These are phyloP conservation scores for Cicer cuneatum DNA, from an alignment of 306 rosid species.

Conservation along the genomic window DNA sequence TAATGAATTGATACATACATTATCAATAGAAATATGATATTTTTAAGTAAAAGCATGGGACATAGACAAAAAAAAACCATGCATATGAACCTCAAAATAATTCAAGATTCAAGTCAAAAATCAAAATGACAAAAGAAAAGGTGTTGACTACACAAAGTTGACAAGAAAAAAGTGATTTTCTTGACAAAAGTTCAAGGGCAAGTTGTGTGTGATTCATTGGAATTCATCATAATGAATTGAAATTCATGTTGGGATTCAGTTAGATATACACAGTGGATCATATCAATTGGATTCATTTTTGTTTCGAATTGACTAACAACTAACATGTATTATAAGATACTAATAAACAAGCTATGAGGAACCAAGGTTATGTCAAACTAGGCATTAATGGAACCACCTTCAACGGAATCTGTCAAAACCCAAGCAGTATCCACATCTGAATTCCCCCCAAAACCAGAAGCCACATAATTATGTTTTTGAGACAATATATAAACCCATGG, in stretches of 20 bases:
- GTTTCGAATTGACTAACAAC: too few species aligned
- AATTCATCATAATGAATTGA: neutral
- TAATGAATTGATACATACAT: neutral
- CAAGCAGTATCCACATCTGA: constrained; percentile 22
- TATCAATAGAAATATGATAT: neutral
- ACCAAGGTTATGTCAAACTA: constrained; percentile 13
- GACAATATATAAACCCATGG: neutral
- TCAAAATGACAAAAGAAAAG: neutral
- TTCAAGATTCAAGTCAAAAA: neutral
- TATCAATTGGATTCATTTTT: too few species aligned
- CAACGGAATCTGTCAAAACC: constrained; percentile 10
- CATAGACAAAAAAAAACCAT: neutral
- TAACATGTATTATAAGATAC: too few species aligned
- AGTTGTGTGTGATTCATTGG: neutral
- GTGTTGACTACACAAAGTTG: neutral
- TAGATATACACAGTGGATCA: too few species aligned
- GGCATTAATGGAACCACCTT: constrained; percentile 17
- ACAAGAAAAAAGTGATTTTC: neutral
- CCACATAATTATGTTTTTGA: neutral
- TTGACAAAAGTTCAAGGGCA: neutral
- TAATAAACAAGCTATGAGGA: neutral
- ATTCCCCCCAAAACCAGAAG: constrained; percentile 23
- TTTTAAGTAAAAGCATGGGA: neutral
- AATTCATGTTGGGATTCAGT: neutral
- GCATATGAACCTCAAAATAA: neutral